phyloP scores from a whole-genome alignment of 768 basidiomycete genomes.

The Boletus rubescentipes region DNA sequence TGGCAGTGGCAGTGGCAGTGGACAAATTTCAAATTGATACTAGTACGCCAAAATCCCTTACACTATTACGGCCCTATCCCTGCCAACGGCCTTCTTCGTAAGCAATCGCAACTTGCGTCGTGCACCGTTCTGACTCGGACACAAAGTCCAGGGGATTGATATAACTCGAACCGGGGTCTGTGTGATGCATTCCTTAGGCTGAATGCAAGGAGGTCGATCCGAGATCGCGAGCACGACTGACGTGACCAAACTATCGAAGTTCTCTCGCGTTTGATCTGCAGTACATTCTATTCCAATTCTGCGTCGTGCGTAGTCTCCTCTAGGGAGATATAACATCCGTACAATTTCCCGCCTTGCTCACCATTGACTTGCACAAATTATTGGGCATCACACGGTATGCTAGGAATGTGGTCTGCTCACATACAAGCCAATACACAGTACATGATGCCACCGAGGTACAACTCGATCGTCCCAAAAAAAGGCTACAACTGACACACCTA shows the following conservation, averaged over 20 bases:
- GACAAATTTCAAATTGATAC: too few species aligned
- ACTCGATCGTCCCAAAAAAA: conserved; percentile 5
- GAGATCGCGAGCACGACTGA: conserved; percentile 8
- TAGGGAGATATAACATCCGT: too few species aligned
- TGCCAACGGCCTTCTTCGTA: too few species aligned
- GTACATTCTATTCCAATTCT: not conserved
- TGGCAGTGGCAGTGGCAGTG: too few species aligned
- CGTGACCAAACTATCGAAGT: conserved; percentile 5
- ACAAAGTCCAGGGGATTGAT: too few species aligned
- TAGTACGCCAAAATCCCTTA: too few species aligned
- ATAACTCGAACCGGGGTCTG: too few species aligned
- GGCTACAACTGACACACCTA: conserved; percentile 7
- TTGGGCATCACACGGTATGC: not conserved
- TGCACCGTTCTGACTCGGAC: too few species aligned
- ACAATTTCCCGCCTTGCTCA: not conserved
- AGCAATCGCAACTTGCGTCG: too few species aligned
- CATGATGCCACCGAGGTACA: conserved; percentile 8
- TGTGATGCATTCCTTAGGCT: not conserved
- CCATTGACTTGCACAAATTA: not conserved
- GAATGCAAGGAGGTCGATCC: conserved; percentile 14
- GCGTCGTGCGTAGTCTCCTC: not conserved
- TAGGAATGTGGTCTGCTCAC: not conserved
- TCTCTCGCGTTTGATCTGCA: not conserved
- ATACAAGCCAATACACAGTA: conserved; percentile 6
- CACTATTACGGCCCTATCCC: too few species aligned